phyloP scores from a whole-genome alignment of 164 flowering plant species.

The Magnolia sinica region DNA sequence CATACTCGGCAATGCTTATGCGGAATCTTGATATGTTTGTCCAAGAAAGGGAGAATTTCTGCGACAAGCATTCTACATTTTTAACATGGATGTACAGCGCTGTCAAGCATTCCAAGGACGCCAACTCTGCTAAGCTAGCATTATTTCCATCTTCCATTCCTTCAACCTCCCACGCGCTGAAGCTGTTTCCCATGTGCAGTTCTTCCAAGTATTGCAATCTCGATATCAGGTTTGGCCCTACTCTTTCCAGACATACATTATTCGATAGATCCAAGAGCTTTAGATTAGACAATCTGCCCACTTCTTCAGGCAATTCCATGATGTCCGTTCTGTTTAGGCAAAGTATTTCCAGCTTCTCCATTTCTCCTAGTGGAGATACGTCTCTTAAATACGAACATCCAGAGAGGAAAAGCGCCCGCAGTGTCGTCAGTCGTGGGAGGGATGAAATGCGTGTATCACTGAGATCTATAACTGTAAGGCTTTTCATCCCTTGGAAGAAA shows the following conservation, averaged over 20 bases:
- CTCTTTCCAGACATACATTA: not conserved
- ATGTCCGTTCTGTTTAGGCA: too few species aligned
- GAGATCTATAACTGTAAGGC: slow-evolving; percentile 12
- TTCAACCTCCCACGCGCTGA: not conserved
- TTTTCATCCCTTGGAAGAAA: slow-evolving; percentile 15
- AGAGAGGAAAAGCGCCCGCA: slow-evolving; percentile 8
- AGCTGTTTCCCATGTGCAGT: not conserved
- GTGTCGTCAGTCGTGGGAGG: slow-evolving; percentile 7
- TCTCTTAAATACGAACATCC: not conserved
- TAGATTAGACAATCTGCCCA: too few species aligned
- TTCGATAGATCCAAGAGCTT: slow-evolving; percentile 3
- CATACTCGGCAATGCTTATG: too few species aligned
- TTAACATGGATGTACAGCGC: not conserved
- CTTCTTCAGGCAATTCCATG: too few species aligned
- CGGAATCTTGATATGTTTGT: too few species aligned
- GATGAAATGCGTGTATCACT: not conserved
- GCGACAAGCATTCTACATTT: too few species aligned
- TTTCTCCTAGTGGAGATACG: too few species aligned
- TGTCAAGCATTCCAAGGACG: not conserved
- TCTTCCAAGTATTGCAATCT: slow-evolving; percentile 6
- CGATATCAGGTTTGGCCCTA: slow-evolving; percentile 1
- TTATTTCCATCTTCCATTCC: not conserved
- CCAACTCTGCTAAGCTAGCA: slow-evolving; percentile 1
- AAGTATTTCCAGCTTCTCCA: too few species aligned
- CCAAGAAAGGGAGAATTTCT: too few species aligned